phyloP scores from a whole-genome alignment of 164 flowering plant species.

The Magnolia sinica region DNA sequence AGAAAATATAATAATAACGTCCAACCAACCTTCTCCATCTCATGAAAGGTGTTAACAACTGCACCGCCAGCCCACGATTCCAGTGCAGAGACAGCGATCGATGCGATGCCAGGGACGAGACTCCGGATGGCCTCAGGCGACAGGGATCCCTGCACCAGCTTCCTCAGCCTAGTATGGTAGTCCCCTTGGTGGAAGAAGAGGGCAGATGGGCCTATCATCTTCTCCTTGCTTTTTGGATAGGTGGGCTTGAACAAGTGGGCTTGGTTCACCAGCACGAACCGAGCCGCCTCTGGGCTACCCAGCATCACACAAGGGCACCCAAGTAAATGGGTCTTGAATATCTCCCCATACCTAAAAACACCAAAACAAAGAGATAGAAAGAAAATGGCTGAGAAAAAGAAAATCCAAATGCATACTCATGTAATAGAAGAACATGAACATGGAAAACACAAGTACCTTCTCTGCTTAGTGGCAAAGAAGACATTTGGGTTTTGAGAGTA shows the following conservation, averaged over 20 bases:
- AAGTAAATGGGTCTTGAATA: constrained; percentile 79
- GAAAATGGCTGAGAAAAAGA: background rate
- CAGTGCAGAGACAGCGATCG: constrained; percentile 33
- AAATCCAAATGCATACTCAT: background rate
- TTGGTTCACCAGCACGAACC: constrained; percentile 60
- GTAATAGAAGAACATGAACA: background rate
- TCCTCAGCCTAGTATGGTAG: constrained; percentile 62
- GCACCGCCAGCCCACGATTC: constrained; percentile 49
- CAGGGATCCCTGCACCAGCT: constrained; percentile 59
- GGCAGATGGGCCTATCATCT: constrained; percentile 71
- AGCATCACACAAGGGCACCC: constrained; percentile 85
- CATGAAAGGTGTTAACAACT: constrained; percentile 60
- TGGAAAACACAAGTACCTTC: constrained; percentile 31
- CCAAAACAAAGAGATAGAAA: background rate
- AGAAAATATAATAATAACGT: background rate
- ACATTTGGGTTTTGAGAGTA: constrained; percentile 70
- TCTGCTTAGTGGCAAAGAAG: constrained; percentile 66
- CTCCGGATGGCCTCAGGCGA: constrained; percentile 42
- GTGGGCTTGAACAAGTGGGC: constrained; percentile 89
- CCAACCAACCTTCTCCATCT: constrained; percentile 69
- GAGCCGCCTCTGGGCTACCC: constrained; percentile 79
- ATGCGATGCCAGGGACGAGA: constrained; percentile 47
- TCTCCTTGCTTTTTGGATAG: constrained; percentile 79
- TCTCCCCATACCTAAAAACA: constrained; percentile 66
- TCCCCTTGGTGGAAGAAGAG: constrained; percentile 84